Evolutionary conservation across 148 eudicot species (phyloP).

Genomic region (Nepenthes mirabilis): DNA sequence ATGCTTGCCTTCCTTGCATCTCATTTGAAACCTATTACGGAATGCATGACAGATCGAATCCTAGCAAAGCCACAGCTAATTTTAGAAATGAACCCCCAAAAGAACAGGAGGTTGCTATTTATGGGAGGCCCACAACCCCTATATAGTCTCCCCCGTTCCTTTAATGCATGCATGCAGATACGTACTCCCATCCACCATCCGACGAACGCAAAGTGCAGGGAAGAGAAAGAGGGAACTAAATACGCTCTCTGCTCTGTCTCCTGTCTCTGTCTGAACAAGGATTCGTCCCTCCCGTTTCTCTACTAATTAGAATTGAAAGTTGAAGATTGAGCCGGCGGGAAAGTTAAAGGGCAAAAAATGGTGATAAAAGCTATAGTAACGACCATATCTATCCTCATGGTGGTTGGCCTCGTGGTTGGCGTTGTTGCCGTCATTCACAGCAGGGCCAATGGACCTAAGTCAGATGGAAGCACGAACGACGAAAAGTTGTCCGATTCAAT

Average conservation of each 20-base stretch:
- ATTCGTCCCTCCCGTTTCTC: not conserved
- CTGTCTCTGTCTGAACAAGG: not conserved
- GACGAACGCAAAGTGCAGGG: not conserved
- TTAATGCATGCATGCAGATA: no score
- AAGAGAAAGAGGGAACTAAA: not conserved
- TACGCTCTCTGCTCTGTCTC: not conserved
- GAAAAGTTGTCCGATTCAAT: conserved; percentile 15
- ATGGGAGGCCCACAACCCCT: not conserved
- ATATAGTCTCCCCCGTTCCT: not conserved
- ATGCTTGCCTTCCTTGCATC: no score
- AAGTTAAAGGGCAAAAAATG: conserved; percentile 7
- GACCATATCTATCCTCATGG: conserved; percentile 28
- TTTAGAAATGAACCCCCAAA: no score
- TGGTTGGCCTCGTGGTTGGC: conserved; percentile 41
- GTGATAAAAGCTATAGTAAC: conserved; percentile 26
- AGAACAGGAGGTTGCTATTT: not conserved
- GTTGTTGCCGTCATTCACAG: conserved; percentile 25
- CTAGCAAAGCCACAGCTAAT: no score
- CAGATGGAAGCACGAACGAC: not conserved
- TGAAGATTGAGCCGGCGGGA: not conserved
- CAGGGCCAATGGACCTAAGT: not conserved
- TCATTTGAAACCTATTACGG: no score
- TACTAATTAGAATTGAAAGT: not conserved
- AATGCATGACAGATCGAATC: no score
- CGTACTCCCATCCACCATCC: not conserved